Evolutionary conservation across 176 grass and related monocot species (phyloP).

Genomic region (Triticum urartu): DNA sequence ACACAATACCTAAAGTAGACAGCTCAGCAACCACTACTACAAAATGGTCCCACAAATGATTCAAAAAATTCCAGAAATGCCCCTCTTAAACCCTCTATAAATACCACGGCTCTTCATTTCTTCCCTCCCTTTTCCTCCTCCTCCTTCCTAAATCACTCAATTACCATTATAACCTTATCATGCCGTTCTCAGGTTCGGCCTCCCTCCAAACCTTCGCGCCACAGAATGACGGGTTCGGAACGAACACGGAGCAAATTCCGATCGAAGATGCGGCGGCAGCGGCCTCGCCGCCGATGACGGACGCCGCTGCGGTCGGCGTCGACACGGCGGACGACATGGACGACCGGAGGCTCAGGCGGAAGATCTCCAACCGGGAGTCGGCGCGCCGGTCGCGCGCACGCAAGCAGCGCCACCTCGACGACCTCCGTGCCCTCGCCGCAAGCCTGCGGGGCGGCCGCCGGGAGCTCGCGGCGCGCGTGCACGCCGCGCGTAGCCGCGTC

Average conservation of each 20-base stretch:
- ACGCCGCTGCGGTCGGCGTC: neutral
- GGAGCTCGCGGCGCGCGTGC: slow-evolving; percentile 32
- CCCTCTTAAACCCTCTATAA: slow-evolving; percentile 44
- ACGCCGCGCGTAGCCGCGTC: neutral
- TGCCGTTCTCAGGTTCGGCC: neutral
- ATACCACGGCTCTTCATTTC: slow-evolving; percentile 44
- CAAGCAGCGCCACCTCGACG: slow-evolving; percentile 66
- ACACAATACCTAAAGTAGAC: neutral
- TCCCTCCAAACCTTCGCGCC: neutral
- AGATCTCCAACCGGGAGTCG: slow-evolving; percentile 86
- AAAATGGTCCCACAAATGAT: neutral
- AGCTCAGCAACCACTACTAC: neutral
- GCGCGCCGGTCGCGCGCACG: slow-evolving; percentile 67
- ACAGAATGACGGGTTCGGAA: neutral
- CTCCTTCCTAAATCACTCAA: neutral
- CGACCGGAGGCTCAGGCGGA: slow-evolving; percentile 50
- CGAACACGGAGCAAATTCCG: neutral
- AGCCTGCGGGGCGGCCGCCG: slow-evolving; percentile 35
- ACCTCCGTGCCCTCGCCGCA: slow-evolving; percentile 10
- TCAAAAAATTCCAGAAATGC: neutral
- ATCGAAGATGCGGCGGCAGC: neutral
- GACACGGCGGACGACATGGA: neutral
- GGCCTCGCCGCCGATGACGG: neutral
- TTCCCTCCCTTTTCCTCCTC: slow-evolving; percentile 59
- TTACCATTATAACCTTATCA: slow-evolving; percentile 15